Conservation (phyloP, 164 flowering plant species). For the Paratinospora sagittata region DNA sequence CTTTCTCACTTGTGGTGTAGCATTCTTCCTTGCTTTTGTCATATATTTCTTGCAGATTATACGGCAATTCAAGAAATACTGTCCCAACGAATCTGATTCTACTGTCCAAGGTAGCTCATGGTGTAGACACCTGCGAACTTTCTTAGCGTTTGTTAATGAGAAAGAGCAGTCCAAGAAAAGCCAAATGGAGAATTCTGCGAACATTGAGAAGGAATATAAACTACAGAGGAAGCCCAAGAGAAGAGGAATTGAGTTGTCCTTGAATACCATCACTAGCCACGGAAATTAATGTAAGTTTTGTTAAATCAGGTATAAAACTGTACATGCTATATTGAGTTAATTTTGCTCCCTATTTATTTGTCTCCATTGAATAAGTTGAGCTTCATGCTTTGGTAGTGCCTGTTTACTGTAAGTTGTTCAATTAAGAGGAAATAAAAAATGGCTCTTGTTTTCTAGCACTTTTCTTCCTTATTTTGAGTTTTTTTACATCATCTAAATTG, state of each 20-base stretch:
- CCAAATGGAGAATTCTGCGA: conserved; percentile 15
- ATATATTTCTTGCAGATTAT: conserved; percentile 32
- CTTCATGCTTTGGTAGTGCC: neutral
- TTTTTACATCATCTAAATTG: neutral
- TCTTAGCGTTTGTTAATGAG: conserved; percentile 47
- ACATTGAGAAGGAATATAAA: conserved; percentile 21
- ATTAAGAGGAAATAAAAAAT: neutral
- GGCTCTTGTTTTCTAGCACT: neutral
- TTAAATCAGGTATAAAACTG: neutral
- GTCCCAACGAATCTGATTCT: conserved; percentile 23
- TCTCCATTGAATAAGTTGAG: neutral
- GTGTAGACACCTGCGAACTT: conserved; percentile 36
- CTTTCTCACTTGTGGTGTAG: conserved; percentile 52
- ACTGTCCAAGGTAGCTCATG: conserved; percentile 23
- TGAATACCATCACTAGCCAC: neutral
- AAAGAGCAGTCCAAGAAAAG: conserved; percentile 28
- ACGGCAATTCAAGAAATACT: conserved; percentile 30
- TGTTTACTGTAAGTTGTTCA: neutral
- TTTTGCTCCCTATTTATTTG: neutral
- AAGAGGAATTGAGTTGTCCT: conserved; percentile 21
- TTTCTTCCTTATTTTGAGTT: neutral
- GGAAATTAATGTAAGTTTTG: neutral
- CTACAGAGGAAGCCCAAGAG: conserved; percentile 17
- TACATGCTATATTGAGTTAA: too few relatives aligned
- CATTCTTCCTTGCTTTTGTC: conserved; percentile 48